These are phyloP conservation scores for Schizochytrium sp. DNA, from an alignment of 108 stramenopile genomes.

Conservation along the genomic window DNA sequence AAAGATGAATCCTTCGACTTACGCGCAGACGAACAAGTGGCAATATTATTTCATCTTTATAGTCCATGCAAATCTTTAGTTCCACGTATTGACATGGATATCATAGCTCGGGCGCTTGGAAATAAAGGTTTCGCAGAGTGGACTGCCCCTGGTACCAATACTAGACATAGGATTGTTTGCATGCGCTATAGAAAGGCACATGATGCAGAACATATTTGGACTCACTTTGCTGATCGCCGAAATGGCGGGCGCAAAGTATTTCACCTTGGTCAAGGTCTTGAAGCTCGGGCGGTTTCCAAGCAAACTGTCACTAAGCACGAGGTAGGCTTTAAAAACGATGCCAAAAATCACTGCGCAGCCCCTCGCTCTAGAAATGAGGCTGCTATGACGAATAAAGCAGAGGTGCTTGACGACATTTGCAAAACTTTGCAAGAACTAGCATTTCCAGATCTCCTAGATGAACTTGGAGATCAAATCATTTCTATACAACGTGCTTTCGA, in stretches of 20 bases:
- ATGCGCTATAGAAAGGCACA: neutral
- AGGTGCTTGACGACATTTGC: neutral
- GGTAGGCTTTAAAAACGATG: neutral
- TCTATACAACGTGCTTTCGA: neutral
- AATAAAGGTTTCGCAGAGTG: neutral
- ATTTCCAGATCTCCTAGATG: conserved; percentile 13
- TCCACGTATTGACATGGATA: neutral
- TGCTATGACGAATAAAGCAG: neutral
- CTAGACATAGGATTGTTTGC: neutral
- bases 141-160: neutral
- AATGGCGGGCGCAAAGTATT: neutral
- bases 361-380: neutral
- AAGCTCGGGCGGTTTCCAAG: neutral
- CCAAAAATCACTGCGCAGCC: neutral
- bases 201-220: neutral
- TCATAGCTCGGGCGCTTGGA: neutral
- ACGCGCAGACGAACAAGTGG: neutral
- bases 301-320: neutral
- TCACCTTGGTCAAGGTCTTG: conserved; percentile 5
- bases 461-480: neutral
- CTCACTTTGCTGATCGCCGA: neutral
- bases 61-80: neutral
- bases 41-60: neutral
- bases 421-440: no score
- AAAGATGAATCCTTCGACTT: neutral